Percentiles rank a stretch among this genome's conserved stretches.
Evolutionary conservation across 495 filamentous ascomycete species (phyloP).

Genomic region (Penicillium egyptiacum): DNA sequence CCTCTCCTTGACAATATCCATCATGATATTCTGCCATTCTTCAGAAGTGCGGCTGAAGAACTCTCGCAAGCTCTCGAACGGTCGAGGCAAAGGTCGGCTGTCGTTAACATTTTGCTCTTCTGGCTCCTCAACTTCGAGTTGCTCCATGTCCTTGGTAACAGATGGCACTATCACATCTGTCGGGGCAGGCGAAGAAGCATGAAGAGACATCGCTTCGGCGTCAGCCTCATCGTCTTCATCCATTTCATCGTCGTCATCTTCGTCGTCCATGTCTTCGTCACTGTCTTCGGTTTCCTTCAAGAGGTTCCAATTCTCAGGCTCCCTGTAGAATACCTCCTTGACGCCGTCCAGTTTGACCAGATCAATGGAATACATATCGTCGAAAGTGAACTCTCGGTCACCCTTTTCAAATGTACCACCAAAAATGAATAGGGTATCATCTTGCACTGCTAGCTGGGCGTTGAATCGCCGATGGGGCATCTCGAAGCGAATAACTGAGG

Average conservation of each 20-base stretch:
- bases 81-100: slow-evolving; percentile 58
- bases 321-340: slow-evolving; percentile 79
- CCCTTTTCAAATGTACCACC: slow-evolving; percentile 94
- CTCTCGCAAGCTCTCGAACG: slow-evolving; percentile 88
- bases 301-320: slow-evolving; percentile 84
- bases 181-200: slow-evolving; percentile 36
- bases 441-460: slow-evolving; percentile 82
- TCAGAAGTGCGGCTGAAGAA: slow-evolving; percentile 87
- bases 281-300: slow-evolving; percentile 60
- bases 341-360: slow-evolving; percentile 89
- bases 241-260: slow-evolving; percentile 66
- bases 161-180: slow-evolving; percentile 41
- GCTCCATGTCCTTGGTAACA: slow-evolving; percentile 59
- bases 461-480: slow-evolving; percentile 90
- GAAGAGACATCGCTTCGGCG: slow-evolving; percentile 44
- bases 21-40: slow-evolving; percentile 83
- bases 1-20: slow-evolving; percentile 64
- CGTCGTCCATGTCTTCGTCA: slow-evolving; percentile 70
- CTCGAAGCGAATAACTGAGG: slow-evolving; percentile 58
- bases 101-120: slow-evolving; percentile 51
- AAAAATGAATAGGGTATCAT: slow-evolving; percentile 88
- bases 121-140: slow-evolving; percentile 58
- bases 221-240: slow-evolving; percentile 54
- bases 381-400: slow-evolving; percentile 90
- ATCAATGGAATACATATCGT: slow-evolving; percentile 90